phyloP scores from a whole-genome alignment of 2,329 filamentous ascomycete species.

The Aspergillus clavatus region DNA sequence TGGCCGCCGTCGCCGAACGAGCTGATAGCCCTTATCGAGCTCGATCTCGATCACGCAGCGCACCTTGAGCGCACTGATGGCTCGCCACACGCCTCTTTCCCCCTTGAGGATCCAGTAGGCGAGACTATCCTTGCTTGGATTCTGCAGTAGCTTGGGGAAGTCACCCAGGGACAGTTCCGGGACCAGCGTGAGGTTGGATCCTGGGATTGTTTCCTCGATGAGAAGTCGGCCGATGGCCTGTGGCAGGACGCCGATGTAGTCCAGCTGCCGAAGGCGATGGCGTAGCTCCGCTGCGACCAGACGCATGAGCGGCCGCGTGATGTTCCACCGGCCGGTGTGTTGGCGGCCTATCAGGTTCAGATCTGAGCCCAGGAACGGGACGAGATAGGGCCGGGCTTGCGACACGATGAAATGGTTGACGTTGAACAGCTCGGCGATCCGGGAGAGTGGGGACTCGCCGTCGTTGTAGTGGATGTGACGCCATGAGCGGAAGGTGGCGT shows the following conservation, averaged over 20 bases:
- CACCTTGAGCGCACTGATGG: conserved; percentile 73
- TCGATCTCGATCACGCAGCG: conserved; percentile 83
- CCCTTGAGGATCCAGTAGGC: conserved; percentile 82
- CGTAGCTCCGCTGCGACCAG: conserved; percentile 72
- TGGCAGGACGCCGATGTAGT: conserved; percentile 69
- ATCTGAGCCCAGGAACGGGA: conserved; percentile 77
- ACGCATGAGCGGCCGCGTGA: conserved; percentile 55
- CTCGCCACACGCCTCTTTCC: conserved; percentile 87
- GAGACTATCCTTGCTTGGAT: conserved; percentile 68
- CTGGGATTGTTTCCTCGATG: conserved; percentile 76
- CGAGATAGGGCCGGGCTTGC: conserved; percentile 83
- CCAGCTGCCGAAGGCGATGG: conserved; percentile 75
- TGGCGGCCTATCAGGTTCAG: conserved; percentile 66
- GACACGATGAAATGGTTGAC: conserved; percentile 94
- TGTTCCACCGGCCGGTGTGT: conserved; percentile 54
- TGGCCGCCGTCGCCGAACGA: conserved; percentile 53
- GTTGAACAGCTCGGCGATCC: conserved; percentile 79
- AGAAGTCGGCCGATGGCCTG: conserved; percentile 67
- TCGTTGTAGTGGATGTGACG: conserved; percentile 62
- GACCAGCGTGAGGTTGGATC: conserved; percentile 72
- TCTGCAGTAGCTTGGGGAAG: conserved; percentile 75
- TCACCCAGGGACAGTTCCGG: conserved; percentile 70
- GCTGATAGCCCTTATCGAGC: conserved; percentile 77
- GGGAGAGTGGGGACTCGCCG: conserved; percentile 62
- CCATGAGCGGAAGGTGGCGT: conserved; percentile 65